A percentile compares a stretch with the other conserved stretches of the same genome.
Conservation (phyloP, 2,329 filamentous ascomycete species). For the Hypoxylon sp. region DNA sequence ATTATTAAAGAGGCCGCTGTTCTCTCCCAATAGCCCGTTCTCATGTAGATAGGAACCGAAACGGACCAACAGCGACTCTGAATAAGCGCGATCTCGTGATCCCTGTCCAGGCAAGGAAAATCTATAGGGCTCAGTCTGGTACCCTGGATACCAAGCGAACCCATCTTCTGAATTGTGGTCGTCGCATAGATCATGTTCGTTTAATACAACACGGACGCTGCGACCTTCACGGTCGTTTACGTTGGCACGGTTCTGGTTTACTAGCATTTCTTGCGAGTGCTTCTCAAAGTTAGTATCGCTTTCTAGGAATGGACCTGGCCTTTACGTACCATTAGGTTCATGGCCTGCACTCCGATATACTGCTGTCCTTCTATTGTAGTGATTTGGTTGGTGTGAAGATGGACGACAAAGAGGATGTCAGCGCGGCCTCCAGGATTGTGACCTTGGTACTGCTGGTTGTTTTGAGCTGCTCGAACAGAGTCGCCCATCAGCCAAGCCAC, state of each 20-base stretch:
- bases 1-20: neutral
- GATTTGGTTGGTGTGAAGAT: slow-evolving; percentile 5
- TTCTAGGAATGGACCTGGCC: neutral
- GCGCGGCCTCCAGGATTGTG: neutral
- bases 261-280: neutral
- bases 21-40: neutral
- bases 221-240: neutral
- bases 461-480: neutral
- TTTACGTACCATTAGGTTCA: neutral
- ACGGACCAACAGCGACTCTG: neutral
- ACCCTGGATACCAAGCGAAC: slow-evolving; percentile 1
- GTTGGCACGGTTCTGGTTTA: neutral
- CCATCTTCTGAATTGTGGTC: neutral
- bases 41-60: neutral
- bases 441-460: neutral
- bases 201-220: neutral
- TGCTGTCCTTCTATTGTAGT: neutral
- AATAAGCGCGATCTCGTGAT: neutral
- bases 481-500: neutral
- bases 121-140: neutral
- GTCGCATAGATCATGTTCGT: neutral
- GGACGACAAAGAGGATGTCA: neutral
- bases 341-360: neutral
- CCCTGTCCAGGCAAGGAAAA: neutral
- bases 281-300: neutral